A percentile compares a stretch with the other conserved stretches of the same genome.
Conservation (phyloP, 1,284 basidiomycete genomes). For the Cutaneotrichosporon dermatis region DNA sequence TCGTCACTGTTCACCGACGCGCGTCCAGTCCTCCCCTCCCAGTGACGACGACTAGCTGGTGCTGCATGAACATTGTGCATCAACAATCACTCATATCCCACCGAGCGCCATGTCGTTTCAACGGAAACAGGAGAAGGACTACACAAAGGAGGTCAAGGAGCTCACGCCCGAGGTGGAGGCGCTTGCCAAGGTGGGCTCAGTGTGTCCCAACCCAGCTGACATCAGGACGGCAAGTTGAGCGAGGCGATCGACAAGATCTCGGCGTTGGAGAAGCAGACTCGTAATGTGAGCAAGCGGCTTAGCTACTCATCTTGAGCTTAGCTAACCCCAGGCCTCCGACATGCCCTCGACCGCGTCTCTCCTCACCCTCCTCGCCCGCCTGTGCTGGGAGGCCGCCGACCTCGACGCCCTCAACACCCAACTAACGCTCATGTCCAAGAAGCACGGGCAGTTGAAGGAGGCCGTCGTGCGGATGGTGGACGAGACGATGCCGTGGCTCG, state of each 20-base stretch:
- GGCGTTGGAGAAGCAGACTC: constrained; percentile 87
- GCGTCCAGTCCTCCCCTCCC: constrained; percentile 1
- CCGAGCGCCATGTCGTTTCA: constrained; percentile 34
- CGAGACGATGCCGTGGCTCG: constrained; percentile 71
- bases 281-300: constrained; percentile 64
- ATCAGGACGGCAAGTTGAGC: constrained; percentile 64
- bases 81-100: background rate
- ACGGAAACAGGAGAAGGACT: constrained; percentile 57
- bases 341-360: constrained; percentile 82
- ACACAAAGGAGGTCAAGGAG: constrained; percentile 52
- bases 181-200: constrained; percentile 48
- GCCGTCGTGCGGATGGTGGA: constrained; percentile 88
- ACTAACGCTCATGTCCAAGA: constrained; percentile 77
- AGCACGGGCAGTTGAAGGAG: constrained; percentile 94
- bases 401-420: constrained; percentile 67
- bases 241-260: constrained; percentile 87
- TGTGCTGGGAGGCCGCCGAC: constrained; percentile 62
- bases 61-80: background rate
- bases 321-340: constrained; percentile 73
- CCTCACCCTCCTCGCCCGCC: constrained; percentile 65
- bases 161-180: constrained; percentile 51
- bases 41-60: too few relatives aligned
- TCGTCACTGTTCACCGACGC: constrained; percentile 6
- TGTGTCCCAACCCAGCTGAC: background rate
- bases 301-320: background rate